These are phyloP conservation scores for Tagetes erecta DNA, from an alignment of 129 eudicot genomes.

Conservation along the genomic window DNA sequence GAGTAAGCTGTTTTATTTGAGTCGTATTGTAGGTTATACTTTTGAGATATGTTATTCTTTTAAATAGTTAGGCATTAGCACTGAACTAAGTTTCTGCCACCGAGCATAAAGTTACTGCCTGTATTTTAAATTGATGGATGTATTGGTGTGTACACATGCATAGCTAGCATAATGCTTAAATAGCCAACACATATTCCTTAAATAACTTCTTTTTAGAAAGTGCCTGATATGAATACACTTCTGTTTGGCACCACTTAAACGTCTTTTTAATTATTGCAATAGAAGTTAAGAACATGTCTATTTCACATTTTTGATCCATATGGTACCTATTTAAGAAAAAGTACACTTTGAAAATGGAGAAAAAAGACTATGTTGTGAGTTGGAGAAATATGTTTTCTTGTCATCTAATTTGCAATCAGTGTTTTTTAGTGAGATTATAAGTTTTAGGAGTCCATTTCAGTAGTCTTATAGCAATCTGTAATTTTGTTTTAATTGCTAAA, in stretches of 20 bases:
- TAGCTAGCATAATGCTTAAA: background rate
- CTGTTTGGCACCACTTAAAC: constrained; percentile 3
- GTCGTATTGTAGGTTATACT: background rate
- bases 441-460: background rate
- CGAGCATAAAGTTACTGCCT: background rate
- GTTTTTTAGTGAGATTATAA: background rate
- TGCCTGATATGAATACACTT: background rate
- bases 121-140: background rate
- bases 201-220: background rate
- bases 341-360: background rate
- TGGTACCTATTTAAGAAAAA: constrained; percentile 4
- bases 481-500: background rate
- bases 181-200: constrained; percentile 12
- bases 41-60: background rate
- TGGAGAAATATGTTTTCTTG: background rate
- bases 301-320: constrained; percentile 15
- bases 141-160: constrained; percentile 6
- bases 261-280: background rate
- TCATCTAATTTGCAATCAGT: background rate
- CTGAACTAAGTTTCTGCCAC: constrained; percentile 2
- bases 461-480: background rate
- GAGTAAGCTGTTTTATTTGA: constrained; percentile 52
- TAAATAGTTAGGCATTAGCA: background rate
- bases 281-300: background rate
- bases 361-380: background rate